Conservation (phyloP, 2,329 filamentous ascomycete species). For the Microsporum canis region DNA sequence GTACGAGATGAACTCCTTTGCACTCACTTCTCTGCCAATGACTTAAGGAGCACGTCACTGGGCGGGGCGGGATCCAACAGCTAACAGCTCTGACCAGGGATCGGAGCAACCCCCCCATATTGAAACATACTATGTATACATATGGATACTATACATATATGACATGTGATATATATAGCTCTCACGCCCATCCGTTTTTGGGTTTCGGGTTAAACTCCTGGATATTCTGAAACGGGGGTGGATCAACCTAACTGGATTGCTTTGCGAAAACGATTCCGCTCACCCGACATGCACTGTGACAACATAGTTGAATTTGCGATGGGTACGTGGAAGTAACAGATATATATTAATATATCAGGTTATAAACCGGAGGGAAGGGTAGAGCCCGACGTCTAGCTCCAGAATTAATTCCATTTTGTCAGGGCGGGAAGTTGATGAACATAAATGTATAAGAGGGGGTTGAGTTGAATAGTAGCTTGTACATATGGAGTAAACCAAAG, state of each 20-base stretch:
- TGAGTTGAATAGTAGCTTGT: background rate
- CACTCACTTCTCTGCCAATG: too few relatives aligned
- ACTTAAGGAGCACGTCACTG: background rate
- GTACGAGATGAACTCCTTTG: slow-evolving; percentile 44
- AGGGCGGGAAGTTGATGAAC: background rate
- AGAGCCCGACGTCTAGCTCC: background rate
- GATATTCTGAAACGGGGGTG: background rate
- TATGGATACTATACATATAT: too few relatives aligned
- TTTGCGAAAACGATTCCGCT: background rate
- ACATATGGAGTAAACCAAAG: background rate
- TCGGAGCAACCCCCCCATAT: background rate
- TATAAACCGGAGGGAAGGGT: background rate
- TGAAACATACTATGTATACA: background rate
- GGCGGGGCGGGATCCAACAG: background rate
- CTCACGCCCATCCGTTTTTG: background rate
- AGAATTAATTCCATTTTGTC: background rate
- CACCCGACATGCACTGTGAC: background rate
- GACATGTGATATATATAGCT: background rate
- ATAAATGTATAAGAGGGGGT: background rate
- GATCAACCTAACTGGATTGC: background rate
- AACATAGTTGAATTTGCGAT: background rate
- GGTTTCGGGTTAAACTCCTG: background rate
- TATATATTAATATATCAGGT: background rate
- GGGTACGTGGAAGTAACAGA: background rate
- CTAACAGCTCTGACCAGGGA: too few relatives aligned